Evolutionary conservation across 2,329 filamentous ascomycete species (phyloP), one percentile per base, ranked within the genome.

Genomic region (Penicillium sp.): DNA sequence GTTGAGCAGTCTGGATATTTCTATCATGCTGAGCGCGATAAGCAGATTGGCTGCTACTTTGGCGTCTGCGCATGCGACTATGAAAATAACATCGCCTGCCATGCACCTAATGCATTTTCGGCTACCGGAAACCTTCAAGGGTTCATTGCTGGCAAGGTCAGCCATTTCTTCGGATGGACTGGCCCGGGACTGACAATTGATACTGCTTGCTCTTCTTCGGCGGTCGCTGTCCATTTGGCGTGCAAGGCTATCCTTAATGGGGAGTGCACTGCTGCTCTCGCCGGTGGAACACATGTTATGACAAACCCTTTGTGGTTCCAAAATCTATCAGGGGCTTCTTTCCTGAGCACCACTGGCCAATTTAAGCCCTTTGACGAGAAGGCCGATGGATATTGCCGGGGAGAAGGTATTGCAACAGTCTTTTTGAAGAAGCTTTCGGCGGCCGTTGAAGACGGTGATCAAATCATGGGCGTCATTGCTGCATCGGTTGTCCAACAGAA

Each of bases 311-410:
- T 63, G 14, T 60, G 40, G 56, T 63, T 54, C 34, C 60, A 63
- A 16, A 62, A 59, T 34, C 50, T 79, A 3, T 70, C 62, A 5
- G 67, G 58, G 0, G 78, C 68, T 1, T 64, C 64, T 1, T 79
- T 81, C 54, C 60, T 81, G 0, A 78, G 73, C 22, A 67, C 70
- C 0, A 77, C 72, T 3, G 80, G 80, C 0, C 66, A 72, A 13
- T 83, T 79, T 53, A 79, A 78, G 47, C 68, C 77, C 1, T 81
- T 79, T 49, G 77, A 80, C 45, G 67, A 71, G 7, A 55, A 64
- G 7, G 80, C 78, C 0, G 77, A 81, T 60, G 80, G 81, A 1
- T 83, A 81, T 58, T 81, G 78, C 50, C 75, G 81, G 8, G 77
- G 69, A 0, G 81, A 83, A 52, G 80, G 73, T 3, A 67, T 71